Evolutionary conservation across 805 yeast genomes (phyloP).

Genomic region (Spathaspora sp.): DNA sequence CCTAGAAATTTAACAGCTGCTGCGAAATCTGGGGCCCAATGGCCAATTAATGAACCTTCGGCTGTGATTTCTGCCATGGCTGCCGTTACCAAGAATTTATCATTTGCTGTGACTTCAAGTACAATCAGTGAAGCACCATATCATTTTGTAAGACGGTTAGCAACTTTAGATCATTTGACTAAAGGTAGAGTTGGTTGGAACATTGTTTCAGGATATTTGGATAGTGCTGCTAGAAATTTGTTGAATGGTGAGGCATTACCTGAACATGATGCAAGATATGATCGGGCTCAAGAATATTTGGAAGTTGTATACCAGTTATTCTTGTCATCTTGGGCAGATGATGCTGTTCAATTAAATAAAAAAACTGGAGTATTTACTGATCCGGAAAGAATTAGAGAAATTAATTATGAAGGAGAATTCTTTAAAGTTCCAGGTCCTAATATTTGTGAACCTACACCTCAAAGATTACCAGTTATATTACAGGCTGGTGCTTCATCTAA

Average conservation of each 20-base stretch:
- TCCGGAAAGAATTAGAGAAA: conserved; percentile 37
- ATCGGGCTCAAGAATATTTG: conserved; percentile 38
- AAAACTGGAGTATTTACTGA: conserved; percentile 31
- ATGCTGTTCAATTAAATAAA: conserved; percentile 27
- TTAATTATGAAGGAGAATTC: conserved; percentile 38
- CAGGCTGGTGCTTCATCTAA: conserved; percentile 45
- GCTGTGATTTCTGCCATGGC: conserved; percentile 39
- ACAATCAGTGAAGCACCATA: conserved; percentile 43
- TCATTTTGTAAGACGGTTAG: conserved; percentile 40
- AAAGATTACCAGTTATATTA: conserved; percentile 40
- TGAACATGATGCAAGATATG: conserved; percentile 39
- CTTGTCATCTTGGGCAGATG: conserved; percentile 44
- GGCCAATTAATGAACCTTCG: conserved; percentile 39
- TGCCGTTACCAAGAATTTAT: conserved; percentile 37
- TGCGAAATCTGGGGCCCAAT: conserved; percentile 26
- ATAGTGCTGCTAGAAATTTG: conserved; percentile 37
- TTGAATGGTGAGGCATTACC: conserved; percentile 34
- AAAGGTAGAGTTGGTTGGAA: conserved; percentile 47
- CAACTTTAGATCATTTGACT: conserved; percentile 42
- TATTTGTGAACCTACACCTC: conserved; percentile 37
- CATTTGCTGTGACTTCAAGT: conserved; percentile 41
- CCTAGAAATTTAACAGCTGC: conserved; percentile 34
- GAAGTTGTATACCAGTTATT: conserved; percentile 38
- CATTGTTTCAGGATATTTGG: conserved; percentile 40
- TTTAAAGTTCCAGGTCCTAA: conserved; percentile 43